Evolutionary conservation across 2,329 filamentous ascomycete species (phyloP), one percentile per base, ranked within the genome.

Genomic region (Acrocalymma vagum): DNA sequence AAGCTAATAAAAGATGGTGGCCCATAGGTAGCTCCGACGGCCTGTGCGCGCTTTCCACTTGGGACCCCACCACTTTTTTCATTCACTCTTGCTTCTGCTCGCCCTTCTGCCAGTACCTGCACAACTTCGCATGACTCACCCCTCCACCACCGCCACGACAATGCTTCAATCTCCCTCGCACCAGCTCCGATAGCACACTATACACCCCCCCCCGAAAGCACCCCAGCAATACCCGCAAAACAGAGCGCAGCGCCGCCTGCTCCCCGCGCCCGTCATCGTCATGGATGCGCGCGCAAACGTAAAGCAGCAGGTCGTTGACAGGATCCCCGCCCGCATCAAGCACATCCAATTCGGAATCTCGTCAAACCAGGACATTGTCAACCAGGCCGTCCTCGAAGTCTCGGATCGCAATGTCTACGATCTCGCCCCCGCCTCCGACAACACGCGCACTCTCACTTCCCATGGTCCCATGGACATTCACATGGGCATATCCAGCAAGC

Each of bases 331-430:
- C 77, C 87, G 90, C 63, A 95, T 96, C 77, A 91, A 87, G 69
- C 87, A 91, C 65, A 82, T 97, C 69, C 92, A 95, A 67, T 97
- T 97, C 72, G 93, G 93, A 63, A 89, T 97, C 49, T 84, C 95
- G 85, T 92, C 92, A 17, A 91, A 89, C 60, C 88, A 95, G 67
- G 90, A 97, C 64, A 95, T 97, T 55, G 88, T 95, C 57, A 95
- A 93, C 65, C 94, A 99, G 72, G 91, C 88, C 50, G 91, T 96
- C 42, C 82, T 97, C 54, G 91, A 96, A 72, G 87, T 99, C 42
- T 95, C 90, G n/a, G 89, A 96, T 69, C 85, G 91, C 60, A 86
- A 92, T 69, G 85, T 97, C 48, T 99, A 96, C 77, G 91, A 99
- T 69, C 83, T 96, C 57, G 85, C 88, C 56, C 86, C 86, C 62